phyloP scores from a whole-genome alignment of 1,284 basidiomycete genomes.

The Ustilago loliicola region DNA sequence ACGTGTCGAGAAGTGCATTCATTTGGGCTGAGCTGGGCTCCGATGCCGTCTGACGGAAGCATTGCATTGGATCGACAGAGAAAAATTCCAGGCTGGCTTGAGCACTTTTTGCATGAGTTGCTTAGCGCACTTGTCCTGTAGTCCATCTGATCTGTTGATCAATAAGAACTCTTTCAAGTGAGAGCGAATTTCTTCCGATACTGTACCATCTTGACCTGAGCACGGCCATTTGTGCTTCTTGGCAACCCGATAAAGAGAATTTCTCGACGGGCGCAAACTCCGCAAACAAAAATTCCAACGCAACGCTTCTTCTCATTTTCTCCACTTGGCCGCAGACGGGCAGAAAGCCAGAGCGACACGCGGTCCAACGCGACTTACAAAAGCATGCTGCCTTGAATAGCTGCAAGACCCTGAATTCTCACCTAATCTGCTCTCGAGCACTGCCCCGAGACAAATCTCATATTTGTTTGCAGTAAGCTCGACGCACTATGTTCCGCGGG shows the following conservation, averaged over 20 bases:
- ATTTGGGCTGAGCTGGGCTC: slow-evolving; percentile 13
- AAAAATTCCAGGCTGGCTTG: not conserved
- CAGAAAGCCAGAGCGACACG: not conserved
- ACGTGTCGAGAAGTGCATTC: not conserved
- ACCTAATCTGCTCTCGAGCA: slow-evolving; percentile 17
- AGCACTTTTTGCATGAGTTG: slow-evolving; percentile 5
- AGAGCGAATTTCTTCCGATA: slow-evolving; percentile 23
- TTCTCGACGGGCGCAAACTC: slow-evolving; percentile 1
- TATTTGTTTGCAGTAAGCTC: not conserved
- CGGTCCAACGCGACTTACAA: slow-evolving; percentile 23
- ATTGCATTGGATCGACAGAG: slow-evolving; percentile 25
- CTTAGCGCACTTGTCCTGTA: slow-evolving; percentile 15
- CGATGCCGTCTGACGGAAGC: slow-evolving; percentile 30
- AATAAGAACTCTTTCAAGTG: slow-evolving; percentile 16
- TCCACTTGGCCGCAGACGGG: not conserved
- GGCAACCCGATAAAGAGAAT: slow-evolving; percentile 1
- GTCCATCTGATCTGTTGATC: slow-evolving; percentile 25
- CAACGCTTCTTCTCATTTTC: slow-evolving; percentile 9
- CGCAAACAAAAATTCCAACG: slow-evolving; percentile 2
- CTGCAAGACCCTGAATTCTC: slow-evolving; percentile 34
- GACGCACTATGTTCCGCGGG: slow-evolving; percentile 6
- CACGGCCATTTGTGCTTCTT: slow-evolving; percentile 4
- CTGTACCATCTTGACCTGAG: not conserved
- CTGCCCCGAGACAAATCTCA: not conserved
- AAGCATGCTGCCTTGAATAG: slow-evolving; percentile 17